Percentiles rank a stretch among this genome's conserved stretches.
phyloP scores from a whole-genome alignment of 495 filamentous ascomycete genomes.

The Penicillium roqueforti region DNA sequence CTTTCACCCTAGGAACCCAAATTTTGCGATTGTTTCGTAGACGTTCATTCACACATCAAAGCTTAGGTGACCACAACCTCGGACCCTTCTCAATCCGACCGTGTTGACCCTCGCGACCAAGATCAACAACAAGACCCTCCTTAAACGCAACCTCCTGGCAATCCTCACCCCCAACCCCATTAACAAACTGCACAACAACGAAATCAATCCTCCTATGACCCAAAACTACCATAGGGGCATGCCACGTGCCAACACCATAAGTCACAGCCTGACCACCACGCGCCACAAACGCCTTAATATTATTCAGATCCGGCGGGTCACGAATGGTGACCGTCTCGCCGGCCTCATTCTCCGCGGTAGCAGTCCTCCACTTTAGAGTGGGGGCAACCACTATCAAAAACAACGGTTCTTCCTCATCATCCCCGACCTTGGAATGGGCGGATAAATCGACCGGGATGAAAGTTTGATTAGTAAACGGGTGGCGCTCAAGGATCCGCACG shows the following conservation, averaged over 20 bases:
- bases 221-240: conserved; percentile 92
- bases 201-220: conserved; percentile 69
- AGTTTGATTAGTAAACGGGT: conserved; percentile 90
- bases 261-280: conserved; percentile 81
- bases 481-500: conserved; percentile 78
- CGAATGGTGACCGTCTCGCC: conserved; percentile 34
- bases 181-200: conserved; percentile 83
- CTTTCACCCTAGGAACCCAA: neutral
- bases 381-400: conserved; percentile 94
- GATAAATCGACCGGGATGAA: conserved; percentile 74
- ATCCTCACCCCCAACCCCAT: conserved; percentile 80
- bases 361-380: conserved; percentile 40
- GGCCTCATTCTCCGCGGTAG: conserved; percentile 29
- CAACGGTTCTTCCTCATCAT: conserved; percentile 31
- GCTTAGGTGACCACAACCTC: conserved; percentile 27
- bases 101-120: conserved; percentile 27
- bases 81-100: conserved; percentile 33
- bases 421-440: conserved; percentile 26
- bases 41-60: conserved; percentile 5
- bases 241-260: conserved; percentile 90
- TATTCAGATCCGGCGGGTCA: conserved; percentile 70
- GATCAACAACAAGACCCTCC: conserved; percentile 35
- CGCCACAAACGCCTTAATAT: conserved; percentile 74
- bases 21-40: neutral
- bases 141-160: conserved; percentile 74